phyloP scores from a whole-genome alignment of 164 flowering plant genomes.

The Malania oleifera region DNA sequence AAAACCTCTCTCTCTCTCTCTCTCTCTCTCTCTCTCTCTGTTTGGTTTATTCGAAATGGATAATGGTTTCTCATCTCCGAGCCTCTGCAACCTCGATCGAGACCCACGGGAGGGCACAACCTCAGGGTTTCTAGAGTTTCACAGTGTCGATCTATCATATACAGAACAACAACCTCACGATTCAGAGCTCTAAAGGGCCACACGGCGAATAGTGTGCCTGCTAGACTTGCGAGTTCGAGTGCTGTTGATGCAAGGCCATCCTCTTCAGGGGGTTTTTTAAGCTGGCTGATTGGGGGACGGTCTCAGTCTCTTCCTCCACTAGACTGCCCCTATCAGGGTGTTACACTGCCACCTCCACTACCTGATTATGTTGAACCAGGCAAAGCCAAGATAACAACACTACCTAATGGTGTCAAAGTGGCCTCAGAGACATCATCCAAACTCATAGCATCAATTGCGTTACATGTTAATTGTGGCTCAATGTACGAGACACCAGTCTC shows the following conservation, averaged over 20 bases:
- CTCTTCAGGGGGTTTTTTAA: too few relatives aligned
- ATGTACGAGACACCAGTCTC: not conserved
- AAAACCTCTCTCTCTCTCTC: too few relatives aligned
- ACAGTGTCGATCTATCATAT: not conserved
- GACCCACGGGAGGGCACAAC: too few relatives aligned
- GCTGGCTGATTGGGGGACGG: too few relatives aligned
- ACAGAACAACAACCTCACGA: not conserved
- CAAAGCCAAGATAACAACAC: constrained; percentile 2
- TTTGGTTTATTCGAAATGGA: too few relatives aligned
- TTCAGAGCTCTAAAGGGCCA: not conserved
- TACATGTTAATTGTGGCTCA: constrained; percentile 3
- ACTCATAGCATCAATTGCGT: not conserved
- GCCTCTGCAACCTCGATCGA: too few relatives aligned
- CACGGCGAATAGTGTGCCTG: too few relatives aligned
- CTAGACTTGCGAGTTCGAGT: too few relatives aligned
- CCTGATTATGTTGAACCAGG: constrained; percentile 5
- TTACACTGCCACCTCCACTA: constrained; percentile 1
- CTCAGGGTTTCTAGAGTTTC: not conserved
- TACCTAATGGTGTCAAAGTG: constrained; percentile 3
- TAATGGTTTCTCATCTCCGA: too few relatives aligned
- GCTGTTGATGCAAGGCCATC: too few relatives aligned
- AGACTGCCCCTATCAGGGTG: not conserved
- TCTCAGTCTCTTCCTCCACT: constrained; percentile 4
- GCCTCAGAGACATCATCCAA: not conserved
- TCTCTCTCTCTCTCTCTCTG: too few relatives aligned